These are phyloP conservation scores for Chrysosporium keratinophilum DNA, from an alignment of 2,329 filamentous ascomycete genomes.

Conservation along the genomic window DNA sequence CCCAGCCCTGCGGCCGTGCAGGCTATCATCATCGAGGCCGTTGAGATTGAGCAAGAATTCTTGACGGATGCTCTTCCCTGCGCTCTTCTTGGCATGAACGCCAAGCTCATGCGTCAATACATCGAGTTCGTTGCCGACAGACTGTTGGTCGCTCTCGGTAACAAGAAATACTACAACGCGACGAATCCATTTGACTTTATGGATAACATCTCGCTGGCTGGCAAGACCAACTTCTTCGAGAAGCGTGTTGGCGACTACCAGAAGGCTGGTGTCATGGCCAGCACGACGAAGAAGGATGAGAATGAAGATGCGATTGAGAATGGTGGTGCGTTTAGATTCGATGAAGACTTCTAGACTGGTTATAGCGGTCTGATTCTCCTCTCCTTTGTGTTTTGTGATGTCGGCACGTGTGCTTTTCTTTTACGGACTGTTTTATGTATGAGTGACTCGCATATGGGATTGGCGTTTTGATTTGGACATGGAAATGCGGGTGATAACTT, in stretches of 20 bases:
- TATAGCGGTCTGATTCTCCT: slow-evolving; percentile 5
- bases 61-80: slow-evolving; percentile 88
- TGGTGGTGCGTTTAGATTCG: slow-evolving; percentile 74
- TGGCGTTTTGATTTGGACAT: slow-evolving; percentile 11
- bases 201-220: slow-evolving; percentile 97
- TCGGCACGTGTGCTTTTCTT: slow-evolving; percentile 1
- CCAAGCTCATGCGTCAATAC: slow-evolving; percentile 97
- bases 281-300: slow-evolving; percentile 64
- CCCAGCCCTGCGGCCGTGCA: slow-evolving; percentile 70
- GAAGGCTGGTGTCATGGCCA: slow-evolving; percentile 97
- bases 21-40: slow-evolving; percentile 87
- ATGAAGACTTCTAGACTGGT: slow-evolving; percentile 79
- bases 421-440: slow-evolving; percentile 9
- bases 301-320: slow-evolving; percentile 32
- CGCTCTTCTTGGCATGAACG: slow-evolving; percentile 93
- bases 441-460: slow-evolving; percentile 9
- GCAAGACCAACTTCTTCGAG: slow-evolving; percentile 99
- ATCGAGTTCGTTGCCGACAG: slow-evolving; percentile 99
- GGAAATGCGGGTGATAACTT: background rate
- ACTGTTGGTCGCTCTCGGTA: slow-evolving; percentile 82
- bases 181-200: slow-evolving; percentile 99
- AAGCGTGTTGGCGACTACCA: slow-evolving; percentile 99
- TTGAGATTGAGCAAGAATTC: slow-evolving; percentile 94
- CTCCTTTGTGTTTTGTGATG: background rate
- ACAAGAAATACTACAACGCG: slow-evolving; percentile 84